Evolutionary conservation across 2,329 filamentous ascomycete genomes (phyloP), one percentile per base, ranked within the genome.

Genomic region (Aspergillus arachidicola): DNA sequence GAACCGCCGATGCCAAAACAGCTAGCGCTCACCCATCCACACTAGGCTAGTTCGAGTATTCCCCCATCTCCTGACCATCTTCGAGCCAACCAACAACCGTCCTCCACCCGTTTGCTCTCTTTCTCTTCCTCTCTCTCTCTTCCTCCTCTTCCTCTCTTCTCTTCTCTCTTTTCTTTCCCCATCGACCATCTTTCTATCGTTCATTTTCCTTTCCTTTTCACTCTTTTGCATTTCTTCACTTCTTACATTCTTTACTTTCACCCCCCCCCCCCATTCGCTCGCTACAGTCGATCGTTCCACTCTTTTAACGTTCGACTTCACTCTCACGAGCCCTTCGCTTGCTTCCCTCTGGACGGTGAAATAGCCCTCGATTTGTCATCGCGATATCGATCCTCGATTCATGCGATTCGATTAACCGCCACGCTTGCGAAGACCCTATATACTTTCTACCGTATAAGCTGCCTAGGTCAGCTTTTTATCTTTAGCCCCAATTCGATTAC

Each of bases 241-340:
- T 70, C 64, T 64, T 68, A 69, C 66, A 65, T 60, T 65, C 65
- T 61, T 68, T 53, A 62, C 66, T 62, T 68, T 66, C 66, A 68
- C 23, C 67, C 73, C 69, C 23, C 67, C 73, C 69, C 69, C 34
- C 69, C 69, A 71, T 73, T 70, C 71, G 64, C 69, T 74, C 64
- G 65, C 73, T 69, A 75, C 72, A 76, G 76, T 78, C 71, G 76
- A 69, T 78, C 78, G 81, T 82, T 82, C 79, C 81, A 83, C 81
- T 84, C 82, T 75, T 84, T 84, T 75, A 48, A 82, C 80, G 81
- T 80, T 79, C 75, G 73, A 77, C 77, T 74, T 74, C 76, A 76
- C 74, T 73, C 75, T 58, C 36, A 19, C 64, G 62, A 48, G 64
- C 65, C 66, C 64, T 75, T 75, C 75, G 70, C 74, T 71, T 75